phyloP scores from a whole-genome alignment of 345 rosid species.

The Laguncularia racemosa region DNA sequence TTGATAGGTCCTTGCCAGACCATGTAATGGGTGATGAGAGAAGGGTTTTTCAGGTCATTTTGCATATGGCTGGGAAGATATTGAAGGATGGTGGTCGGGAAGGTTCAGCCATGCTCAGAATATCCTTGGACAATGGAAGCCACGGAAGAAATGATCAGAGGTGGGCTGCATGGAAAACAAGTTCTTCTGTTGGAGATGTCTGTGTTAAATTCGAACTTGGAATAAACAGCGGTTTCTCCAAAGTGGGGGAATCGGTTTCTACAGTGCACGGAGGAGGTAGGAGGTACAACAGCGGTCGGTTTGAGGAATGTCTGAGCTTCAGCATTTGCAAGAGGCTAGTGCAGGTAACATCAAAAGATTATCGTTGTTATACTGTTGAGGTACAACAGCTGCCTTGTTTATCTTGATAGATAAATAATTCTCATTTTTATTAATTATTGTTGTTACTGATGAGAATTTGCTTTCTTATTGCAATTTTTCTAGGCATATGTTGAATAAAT shows the following conservation, averaged over 20 bases:
- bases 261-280: slow-evolving; percentile 24
- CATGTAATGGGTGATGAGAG: slow-evolving; percentile 67
- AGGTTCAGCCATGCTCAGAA: slow-evolving; percentile 40
- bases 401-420: neutral
- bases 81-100: slow-evolving; percentile 35
- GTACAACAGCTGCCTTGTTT: neutral
- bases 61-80: slow-evolving; percentile 74
- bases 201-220: slow-evolving; percentile 57
- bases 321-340: slow-evolving; percentile 78
- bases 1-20: slow-evolving; percentile 69
- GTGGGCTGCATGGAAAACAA: slow-evolving; percentile 64
- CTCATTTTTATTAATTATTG: neutral
- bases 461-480: too few relatives aligned
- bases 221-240: slow-evolving; percentile 21
- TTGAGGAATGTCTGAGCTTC: slow-evolving; percentile 71
- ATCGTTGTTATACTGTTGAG: too few relatives aligned
- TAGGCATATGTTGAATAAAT: too few relatives aligned
- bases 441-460: neutral
- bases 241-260: slow-evolving; percentile 28
- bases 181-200: slow-evolving; percentile 49
- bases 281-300: slow-evolving; percentile 33
- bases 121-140: slow-evolving; percentile 51
- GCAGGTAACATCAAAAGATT: slow-evolving; percentile 38
- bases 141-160: slow-evolving; percentile 53
- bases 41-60: slow-evolving; percentile 76